Base-by-base conservation (phyloP, 2,329 filamentous ascomycete species). In the Neofusicoccum parvum region DNA sequence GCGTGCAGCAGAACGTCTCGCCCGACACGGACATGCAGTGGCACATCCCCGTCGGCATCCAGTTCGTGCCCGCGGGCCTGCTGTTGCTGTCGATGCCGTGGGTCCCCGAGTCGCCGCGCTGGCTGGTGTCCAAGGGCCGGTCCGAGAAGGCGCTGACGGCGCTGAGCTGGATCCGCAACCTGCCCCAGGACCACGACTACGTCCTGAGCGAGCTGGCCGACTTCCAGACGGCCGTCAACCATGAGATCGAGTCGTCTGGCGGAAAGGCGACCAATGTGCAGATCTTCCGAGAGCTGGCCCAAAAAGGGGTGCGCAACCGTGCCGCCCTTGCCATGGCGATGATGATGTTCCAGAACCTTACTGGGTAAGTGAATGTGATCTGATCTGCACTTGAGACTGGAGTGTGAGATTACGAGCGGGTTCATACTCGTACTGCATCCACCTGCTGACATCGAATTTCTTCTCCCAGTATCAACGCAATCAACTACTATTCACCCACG, bases 321-420 rank as follows among this genome's bases (percentile, higher is more conserved):
- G 86, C 85, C 2, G 75, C 90, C 58, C 83, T 91, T 64, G 88
- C 86, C 32, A 85, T 91, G 81, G 88, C 74, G 15, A 77, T 82
- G 45, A 86, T 83, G 88, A 79, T 90, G 43, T 91, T 87, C 74
- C 89, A 92, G 75, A 89, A 91, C 73, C 89, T 91, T 85, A 91
- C 89, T 0, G 88, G 88, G 17, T 50, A 27, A 50, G 58, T 37
- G 1, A 2, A 58, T 5, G 5, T n/a, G 12, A 23, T n/a, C 27
- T 7, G 3, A n/a, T 14, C 14, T 9, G 12, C 12, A 5, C 7
- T 23, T 23, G 20, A 23, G 20, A 23, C 20, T 23, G 20, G 20
- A 23, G 20, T 23, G 20, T 23, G 20, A 23, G 23, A 3, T 23
- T 23, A 23, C 23, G 3, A 23, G 23, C 23, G 23, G 23, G 23